Conservation (phyloP, 768 basidiomycete species). For the Amanita subjunquillea region DNA sequence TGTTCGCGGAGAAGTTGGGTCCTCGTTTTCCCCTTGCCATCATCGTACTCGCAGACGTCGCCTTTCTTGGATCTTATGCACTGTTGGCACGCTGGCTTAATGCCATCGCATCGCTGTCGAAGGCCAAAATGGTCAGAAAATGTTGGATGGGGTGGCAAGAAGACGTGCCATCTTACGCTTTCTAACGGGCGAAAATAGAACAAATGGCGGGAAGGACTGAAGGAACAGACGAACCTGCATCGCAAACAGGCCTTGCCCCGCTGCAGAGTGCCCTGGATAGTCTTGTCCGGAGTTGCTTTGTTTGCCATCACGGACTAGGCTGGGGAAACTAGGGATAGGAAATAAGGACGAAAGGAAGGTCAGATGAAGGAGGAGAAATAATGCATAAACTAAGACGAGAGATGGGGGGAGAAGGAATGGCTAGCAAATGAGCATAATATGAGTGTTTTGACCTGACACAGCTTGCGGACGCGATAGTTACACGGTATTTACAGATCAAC, state of each 20-base stretch:
- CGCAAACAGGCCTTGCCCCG: slow-evolving; percentile 64
- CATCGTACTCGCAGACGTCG: slow-evolving; percentile 72
- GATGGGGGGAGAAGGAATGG: slow-evolving; percentile 12
- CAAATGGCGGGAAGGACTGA: slow-evolving; percentile 3
- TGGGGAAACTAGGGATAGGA: slow-evolving; percentile 9
- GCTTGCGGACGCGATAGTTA: slow-evolving; percentile 8
- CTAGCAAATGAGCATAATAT: slow-evolving; percentile 11
- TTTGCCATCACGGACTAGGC: slow-evolving; percentile 35
- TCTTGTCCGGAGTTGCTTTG: slow-evolving; percentile 24
- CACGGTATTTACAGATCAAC: slow-evolving; percentile 8
- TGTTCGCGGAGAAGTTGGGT: slow-evolving; percentile 74
- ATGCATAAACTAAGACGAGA: slow-evolving; percentile 14
- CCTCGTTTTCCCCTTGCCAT: slow-evolving; percentile 76
- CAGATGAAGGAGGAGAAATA: slow-evolving; percentile 17
- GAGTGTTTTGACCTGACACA: slow-evolving; percentile 9
- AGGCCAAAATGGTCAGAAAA: slow-evolving; percentile 9
- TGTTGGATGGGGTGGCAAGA: background rate
- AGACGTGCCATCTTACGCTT: slow-evolving; percentile 58
- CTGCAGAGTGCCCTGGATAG: slow-evolving; percentile 38
- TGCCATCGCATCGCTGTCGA: slow-evolving; percentile 64
- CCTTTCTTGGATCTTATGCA: slow-evolving; percentile 70
- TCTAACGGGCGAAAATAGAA: slow-evolving; percentile 20
- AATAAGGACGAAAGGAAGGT: slow-evolving; percentile 19
- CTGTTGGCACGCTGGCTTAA: slow-evolving; percentile 70
- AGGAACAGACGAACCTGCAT: slow-evolving; percentile 39